Evolutionary conservation across 768 basidiomycete species (phyloP).

Genomic region (Leucocoprinus birnbaumii): DNA sequence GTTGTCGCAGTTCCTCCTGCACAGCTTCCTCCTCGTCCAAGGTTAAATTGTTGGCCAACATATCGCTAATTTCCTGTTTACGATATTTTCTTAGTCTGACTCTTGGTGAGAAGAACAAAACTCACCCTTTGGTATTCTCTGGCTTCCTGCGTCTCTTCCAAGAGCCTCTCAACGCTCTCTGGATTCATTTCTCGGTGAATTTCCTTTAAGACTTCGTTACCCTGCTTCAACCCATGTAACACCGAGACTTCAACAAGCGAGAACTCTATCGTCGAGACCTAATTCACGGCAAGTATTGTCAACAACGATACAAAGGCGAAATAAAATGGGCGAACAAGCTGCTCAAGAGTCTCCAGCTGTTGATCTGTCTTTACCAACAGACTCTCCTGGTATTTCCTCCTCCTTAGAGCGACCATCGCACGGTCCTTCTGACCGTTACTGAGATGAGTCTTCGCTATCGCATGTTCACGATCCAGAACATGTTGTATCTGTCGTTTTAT

Average conservation of each 20-base stretch:
- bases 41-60: conserved; percentile 79
- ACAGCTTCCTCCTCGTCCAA: conserved; percentile 94
- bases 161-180: conserved; percentile 89
- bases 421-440: conserved; percentile 80
- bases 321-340: conserved; percentile 54
- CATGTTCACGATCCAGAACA: conserved; percentile 83
- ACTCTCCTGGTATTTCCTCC: conserved; percentile 91
- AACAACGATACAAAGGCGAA: background rate
- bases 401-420: conserved; percentile 83
- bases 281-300: background rate
- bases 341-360: conserved; percentile 86
- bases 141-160: conserved; percentile 92
- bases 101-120: too few relatives aligned
- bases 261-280: conserved; percentile 98
- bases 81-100: too few relatives aligned
- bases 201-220: conserved; percentile 89
- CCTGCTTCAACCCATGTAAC: conserved; percentile 88
- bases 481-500: conserved; percentile 72
- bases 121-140: conserved; percentile 85
- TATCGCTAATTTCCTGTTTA: conserved; percentile 83
- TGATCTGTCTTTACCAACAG: conserved; percentile 84
- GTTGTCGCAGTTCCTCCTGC: conserved; percentile 69
- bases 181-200: conserved; percentile 93
- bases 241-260: conserved; percentile 92
- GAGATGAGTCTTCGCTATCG: conserved; percentile 84